Evolutionary conservation across 768 basidiomycete species (phyloP).

Genomic region (Serpula lacrymans): DNA sequence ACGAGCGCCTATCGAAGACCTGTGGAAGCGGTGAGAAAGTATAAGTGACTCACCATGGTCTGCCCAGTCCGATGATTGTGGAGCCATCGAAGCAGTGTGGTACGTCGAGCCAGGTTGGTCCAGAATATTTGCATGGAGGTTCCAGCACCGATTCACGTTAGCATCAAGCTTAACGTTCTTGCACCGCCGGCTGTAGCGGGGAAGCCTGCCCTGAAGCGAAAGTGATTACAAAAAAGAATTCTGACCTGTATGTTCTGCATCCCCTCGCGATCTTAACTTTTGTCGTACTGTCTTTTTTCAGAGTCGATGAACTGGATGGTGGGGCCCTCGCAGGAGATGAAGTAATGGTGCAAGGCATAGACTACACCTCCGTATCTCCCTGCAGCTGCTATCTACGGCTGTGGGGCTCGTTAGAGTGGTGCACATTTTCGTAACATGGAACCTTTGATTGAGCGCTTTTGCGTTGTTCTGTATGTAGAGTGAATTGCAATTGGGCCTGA

Average conservation of each 20-base stretch:
- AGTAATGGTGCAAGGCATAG: slow-evolving; percentile 87
- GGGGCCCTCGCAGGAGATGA: slow-evolving; percentile 87
- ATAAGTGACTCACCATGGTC: no score
- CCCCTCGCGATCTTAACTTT: slow-evolving; percentile 46
- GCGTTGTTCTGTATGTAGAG: no score
- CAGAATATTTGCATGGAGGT: no score
- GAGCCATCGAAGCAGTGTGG: no score
- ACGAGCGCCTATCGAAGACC: no score
- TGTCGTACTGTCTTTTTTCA: slow-evolving; percentile 34
- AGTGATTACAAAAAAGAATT: slow-evolving; percentile 7
- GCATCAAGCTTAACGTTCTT: no score
- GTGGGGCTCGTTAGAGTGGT: slow-evolving; percentile 84
- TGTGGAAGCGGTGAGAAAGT: no score
- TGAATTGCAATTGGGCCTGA: no score
- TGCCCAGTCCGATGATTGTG: no score
- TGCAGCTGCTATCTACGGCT: slow-evolving; percentile 57
- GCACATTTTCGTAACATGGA: slow-evolving; percentile 53
- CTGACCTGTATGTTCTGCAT: slow-evolving; percentile 15
- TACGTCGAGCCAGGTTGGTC: no score
- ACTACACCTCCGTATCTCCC: slow-evolving; percentile 88
- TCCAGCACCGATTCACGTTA: no score
- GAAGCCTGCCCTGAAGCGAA: slow-evolving; percentile 35
- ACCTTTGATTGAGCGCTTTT: not conserved
- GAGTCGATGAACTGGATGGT: slow-evolving; percentile 39
- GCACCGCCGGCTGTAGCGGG: no score